Base-by-base conservation (phyloP, 371 early-diverging fungal genomes). In the Dinochytrium kinnereticum region DNA sequence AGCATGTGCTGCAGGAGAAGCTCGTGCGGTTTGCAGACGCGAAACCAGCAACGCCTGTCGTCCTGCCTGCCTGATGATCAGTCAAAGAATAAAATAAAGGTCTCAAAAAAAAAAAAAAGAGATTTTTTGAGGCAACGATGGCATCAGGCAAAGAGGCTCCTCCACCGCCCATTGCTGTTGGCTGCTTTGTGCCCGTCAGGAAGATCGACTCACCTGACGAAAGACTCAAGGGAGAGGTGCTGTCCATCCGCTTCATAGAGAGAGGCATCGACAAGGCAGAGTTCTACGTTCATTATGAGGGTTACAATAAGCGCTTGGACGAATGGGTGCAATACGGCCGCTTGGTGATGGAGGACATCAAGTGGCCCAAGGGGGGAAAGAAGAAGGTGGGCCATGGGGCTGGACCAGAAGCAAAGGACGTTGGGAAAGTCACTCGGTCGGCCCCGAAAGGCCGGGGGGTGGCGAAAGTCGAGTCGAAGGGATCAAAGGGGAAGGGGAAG, bases 271-370 rank as follows among this genome's bases (percentile, higher is more conserved):
- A 76, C 31, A 51, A 85, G n/a, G 74, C 86, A 21, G 92, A 95
- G 82, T 98, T 93, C 80, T 99, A 99, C 84, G 95, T 99, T 0
- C 99, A 99, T 81, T 99, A 98, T 81, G 90, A 94, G 2, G 95
- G 96, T 61, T 98, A 95, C 84, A 99, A 99, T 88, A 99, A 98
- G 81, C 94, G 99, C 53, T 86, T 99, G 68, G 99, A 99, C 85
- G 97, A 98, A 81, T 99, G 99, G 99, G 94, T 99, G 0, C 61
- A 88, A 0, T 87, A 88, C n/a, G 21, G 44, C 26, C 5, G 66
- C 5, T 21, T 66, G 2, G 66, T 66, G 36, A 57, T 28, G 26
- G 71, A 38, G 40, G 39, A 33, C 37, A 64, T 39, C 38, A 67
- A 74, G 49, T 37, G 33, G 39, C 44, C 44, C 28, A 55, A 59